Conservation (phyloP, 768 basidiomycete species). For the Rickenella mellea region DNA sequence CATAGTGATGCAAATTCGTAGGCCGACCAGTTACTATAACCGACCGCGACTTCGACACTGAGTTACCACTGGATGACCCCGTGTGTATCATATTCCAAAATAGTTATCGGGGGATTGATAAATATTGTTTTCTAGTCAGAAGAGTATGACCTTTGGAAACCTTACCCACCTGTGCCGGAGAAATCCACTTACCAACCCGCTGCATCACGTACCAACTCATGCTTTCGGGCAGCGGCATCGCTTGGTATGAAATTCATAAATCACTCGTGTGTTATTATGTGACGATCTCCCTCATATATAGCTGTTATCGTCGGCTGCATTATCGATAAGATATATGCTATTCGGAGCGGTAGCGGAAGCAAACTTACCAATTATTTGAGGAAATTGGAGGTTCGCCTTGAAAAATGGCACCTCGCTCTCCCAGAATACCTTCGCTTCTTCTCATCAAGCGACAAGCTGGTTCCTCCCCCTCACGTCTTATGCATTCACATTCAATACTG, state of each 20-base stretch:
- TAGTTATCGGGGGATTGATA: too few species aligned
- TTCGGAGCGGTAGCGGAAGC: conserved; percentile 36
- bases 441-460: conserved; percentile 37
- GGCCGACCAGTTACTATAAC: conserved; percentile 62
- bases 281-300: too few species aligned
- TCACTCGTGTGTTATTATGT: too few species aligned
- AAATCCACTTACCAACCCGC: conserved; percentile 37
- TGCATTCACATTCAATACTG: conserved; percentile 70
- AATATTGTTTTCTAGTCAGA: conserved; percentile 40
- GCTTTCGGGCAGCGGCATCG: too few species aligned
- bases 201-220: conserved; percentile 27
- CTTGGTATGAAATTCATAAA: too few species aligned
- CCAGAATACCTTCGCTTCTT: conserved; percentile 58
- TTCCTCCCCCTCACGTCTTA: conserved; percentile 57
- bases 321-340: conserved; percentile 46
- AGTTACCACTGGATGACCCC: conserved; percentile 44
- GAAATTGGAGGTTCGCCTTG: conserved; percentile 54
- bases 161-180: conserved; percentile 26
- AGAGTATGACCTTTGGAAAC: conserved; percentile 48
- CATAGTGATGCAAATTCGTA: too few species aligned
- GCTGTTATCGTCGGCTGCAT: too few species aligned
- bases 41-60: conserved; percentile 63
- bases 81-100: conserved; percentile 27
- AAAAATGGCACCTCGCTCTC: conserved; percentile 66
- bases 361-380: conserved; percentile 41